These are phyloP conservation scores for Delonix regia DNA, from an alignment of 306 rosid species.

Conservation along the genomic window DNA sequence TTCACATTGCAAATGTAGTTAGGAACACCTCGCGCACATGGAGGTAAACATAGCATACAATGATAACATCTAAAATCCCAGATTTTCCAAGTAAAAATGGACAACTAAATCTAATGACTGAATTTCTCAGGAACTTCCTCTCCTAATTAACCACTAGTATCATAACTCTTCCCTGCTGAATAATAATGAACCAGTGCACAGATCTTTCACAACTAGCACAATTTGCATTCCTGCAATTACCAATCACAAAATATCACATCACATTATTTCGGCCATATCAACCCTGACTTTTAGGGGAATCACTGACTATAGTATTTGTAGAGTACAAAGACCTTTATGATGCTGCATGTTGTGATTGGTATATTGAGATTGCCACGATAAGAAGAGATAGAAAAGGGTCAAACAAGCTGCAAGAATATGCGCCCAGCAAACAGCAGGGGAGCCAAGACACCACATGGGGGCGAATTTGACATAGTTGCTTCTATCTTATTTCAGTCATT, in stretches of 20 bases:
- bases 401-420: slow-evolving; percentile 37
- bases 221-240: slow-evolving; percentile 48
- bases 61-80: slow-evolving; percentile 31
- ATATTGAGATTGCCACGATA: slow-evolving; percentile 26
- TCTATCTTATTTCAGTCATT: too few species aligned
- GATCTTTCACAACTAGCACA: slow-evolving; percentile 39
- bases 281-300: slow-evolving; percentile 39
- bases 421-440: slow-evolving; percentile 28
- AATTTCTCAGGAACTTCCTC: slow-evolving; percentile 13
- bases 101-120: slow-evolving; percentile 29
- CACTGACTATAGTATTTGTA: slow-evolving; percentile 24
- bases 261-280: slow-evolving; percentile 31
- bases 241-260: slow-evolving; percentile 48
- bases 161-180: slow-evolving; percentile 44
- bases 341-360: slow-evolving; percentile 47
- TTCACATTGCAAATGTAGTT: slow-evolving; percentile 45
- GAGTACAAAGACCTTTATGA: slow-evolving; percentile 28
- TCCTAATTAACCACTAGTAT: slow-evolving; percentile 30
- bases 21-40: slow-evolving; percentile 34
- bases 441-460: too few species aligned
- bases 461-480: too few species aligned
- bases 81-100: slow-evolving; percentile 24
- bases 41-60: slow-evolving; percentile 30
- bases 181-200: slow-evolving; percentile 37
- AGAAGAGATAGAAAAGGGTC: background rate